phyloP scores from a whole-genome alignment of 352 stramenopile species.

The Phytophthora uliginosa region DNA sequence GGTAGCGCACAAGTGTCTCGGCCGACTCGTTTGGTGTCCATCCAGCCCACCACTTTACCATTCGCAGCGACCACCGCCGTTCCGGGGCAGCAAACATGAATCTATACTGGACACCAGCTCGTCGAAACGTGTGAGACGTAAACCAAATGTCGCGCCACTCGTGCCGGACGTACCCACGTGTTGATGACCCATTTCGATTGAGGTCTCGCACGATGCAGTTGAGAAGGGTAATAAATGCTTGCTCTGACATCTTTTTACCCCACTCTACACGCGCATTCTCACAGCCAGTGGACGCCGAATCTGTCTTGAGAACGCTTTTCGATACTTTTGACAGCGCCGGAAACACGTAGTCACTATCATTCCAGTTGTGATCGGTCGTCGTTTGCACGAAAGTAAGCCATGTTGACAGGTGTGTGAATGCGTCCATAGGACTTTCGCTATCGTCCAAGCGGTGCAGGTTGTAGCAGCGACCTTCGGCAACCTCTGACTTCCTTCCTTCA shows the following conservation, averaged over 20 bases:
- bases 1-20: conserved; percentile 17
- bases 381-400: conserved; percentile 1
- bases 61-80: conserved; percentile 8
- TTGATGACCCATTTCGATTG: conserved; percentile 1
- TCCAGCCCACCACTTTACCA: conserved; percentile 18
- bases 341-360: conserved; percentile 13
- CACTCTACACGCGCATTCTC: conserved; percentile 17
- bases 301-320: conserved; percentile 13
- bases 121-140: conserved; percentile 16
- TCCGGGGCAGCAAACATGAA: conserved; percentile 23
- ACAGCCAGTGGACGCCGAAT: background rate
- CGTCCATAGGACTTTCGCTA: conserved; percentile 2
- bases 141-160: too few relatives aligned
- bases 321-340: conserved; percentile 14
- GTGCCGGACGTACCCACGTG: conserved; percentile 4
- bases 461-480: conserved; percentile 16
- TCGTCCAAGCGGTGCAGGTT: conserved; percentile 8
- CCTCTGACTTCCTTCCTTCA: conserved; percentile 14
- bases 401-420: background rate
- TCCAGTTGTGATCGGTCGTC: conserved; percentile 15
- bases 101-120: conserved; percentile 17
- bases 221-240: conserved; percentile 12
- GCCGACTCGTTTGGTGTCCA: conserved; percentile 23
- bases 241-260: conserved; percentile 20
- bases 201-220: conserved; percentile 17